Conservation (phyloP, 2,329 filamentous ascomycete genomes). For the Penicillium paneum region DNA sequence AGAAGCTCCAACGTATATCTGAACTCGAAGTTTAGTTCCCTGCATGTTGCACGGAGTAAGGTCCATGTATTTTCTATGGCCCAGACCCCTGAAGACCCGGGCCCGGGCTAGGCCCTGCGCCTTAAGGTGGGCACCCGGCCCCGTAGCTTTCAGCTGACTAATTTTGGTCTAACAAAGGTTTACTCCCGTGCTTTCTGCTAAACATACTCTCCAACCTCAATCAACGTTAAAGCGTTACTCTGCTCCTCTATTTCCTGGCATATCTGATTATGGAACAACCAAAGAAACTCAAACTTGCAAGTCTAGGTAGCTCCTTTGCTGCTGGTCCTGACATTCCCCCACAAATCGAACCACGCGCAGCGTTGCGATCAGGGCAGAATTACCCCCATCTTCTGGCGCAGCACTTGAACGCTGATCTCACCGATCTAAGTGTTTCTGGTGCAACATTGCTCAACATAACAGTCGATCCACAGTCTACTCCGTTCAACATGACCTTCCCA, state of each 20-base stretch:
- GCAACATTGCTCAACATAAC: conserved; percentile 19
- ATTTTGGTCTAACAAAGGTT: not conserved
- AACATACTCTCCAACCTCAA: not conserved
- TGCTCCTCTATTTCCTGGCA: not conserved
- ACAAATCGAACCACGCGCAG: conserved; percentile 11
- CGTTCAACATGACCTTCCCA: conserved; percentile 4
- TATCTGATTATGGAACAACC: not conserved
- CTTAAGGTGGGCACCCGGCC: not conserved
- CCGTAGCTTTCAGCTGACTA: not conserved
- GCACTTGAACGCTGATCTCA: conserved; percentile 13
- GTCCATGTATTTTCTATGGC: not conserved
- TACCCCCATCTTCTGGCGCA: conserved; percentile 15
- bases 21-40: not conserved
- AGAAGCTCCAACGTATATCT: not conserved
- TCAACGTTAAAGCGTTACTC: not conserved
- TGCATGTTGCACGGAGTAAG: no score
- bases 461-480: conserved; percentile 5
- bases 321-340: conserved; percentile 17
- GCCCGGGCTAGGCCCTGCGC: not conserved
- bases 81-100: not conserved
- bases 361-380: conserved; percentile 16
- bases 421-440: conserved; percentile 14
- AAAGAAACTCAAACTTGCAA: conserved; percentile 11
- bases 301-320: conserved; percentile 17
- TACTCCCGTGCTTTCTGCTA: not conserved